These are phyloP conservation scores for Asterochloris sp. DNA, from an alignment of 139 green algal species.

Conservation along the genomic window DNA sequence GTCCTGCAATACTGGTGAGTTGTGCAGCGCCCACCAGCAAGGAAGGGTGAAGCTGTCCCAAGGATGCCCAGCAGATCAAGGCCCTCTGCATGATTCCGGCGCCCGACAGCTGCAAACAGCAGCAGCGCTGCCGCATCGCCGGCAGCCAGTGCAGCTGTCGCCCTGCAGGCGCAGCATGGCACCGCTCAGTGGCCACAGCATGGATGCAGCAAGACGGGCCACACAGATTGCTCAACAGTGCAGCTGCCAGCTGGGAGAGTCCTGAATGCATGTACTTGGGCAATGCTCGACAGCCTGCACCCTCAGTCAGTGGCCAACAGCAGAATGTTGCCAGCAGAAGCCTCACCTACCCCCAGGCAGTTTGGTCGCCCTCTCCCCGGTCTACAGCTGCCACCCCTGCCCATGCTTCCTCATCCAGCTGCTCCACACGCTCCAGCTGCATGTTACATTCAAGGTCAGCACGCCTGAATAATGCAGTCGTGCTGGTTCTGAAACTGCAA, in stretches of 20 bases:
- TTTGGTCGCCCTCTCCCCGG: conserved; percentile 28
- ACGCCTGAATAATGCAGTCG: too few species aligned
- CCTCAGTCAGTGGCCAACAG: too few species aligned
- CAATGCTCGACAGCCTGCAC: too few species aligned
- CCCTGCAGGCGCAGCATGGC: conserved; percentile 29
- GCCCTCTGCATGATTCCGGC: conserved; percentile 59
- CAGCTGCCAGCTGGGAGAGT: too few species aligned
- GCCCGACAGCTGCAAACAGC: conserved; percentile 67
- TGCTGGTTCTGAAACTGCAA: too few species aligned
- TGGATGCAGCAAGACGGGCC: too few species aligned
- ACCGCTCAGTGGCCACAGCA: too few species aligned
- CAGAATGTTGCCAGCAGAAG: too few species aligned
- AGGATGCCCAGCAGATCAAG: conserved; percentile 33
- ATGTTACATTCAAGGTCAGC: neutral
- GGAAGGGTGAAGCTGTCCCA: conserved; percentile 66
- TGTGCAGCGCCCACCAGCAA: conserved; percentile 42
- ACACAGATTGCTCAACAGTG: too few species aligned
- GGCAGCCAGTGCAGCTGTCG: conserved; percentile 40
- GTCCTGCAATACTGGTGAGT: too few species aligned
- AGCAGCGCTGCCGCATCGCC: conserved; percentile 66
- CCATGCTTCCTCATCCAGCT: conserved; percentile 47
- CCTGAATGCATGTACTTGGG: too few species aligned
- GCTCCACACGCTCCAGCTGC: conserved; percentile 24
- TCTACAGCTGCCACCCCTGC: conserved; percentile 56
- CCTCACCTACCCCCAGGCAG: neutral